Conservation (phyloP, 345 rosid genomes). For the Aegle marmelos region DNA sequence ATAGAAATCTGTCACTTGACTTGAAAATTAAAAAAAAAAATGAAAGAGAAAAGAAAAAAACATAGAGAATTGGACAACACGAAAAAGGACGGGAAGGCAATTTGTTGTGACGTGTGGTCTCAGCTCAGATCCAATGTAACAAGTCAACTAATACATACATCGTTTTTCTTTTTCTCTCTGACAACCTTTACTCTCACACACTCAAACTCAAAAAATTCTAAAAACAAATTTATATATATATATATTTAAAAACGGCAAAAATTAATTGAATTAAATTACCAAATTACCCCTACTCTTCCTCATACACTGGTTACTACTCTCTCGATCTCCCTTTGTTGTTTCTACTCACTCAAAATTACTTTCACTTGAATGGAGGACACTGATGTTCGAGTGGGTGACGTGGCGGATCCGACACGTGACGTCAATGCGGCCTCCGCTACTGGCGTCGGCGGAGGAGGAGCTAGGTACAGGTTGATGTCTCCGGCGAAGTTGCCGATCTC, state of each 20-base stretch:
- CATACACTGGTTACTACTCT: not conserved
- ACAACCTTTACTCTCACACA: not conserved
- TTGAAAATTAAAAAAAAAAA: too few species aligned
- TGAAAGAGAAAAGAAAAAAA: too few species aligned
- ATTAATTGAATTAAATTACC: conserved; percentile 4
- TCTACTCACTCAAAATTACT: not conserved
- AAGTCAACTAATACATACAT: conserved; percentile 28
- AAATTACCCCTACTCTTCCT: not conserved
- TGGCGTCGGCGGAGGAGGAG: conserved; percentile 30
- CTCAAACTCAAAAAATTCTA: not conserved
- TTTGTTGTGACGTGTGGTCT: too few species aligned
- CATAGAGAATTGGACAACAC: not conserved
- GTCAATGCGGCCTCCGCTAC: not conserved
- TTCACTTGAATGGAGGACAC: conserved; percentile 29
- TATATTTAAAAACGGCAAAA: too few species aligned
- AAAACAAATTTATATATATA: not conserved
- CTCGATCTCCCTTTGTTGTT: conserved; percentile 7
- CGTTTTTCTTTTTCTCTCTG: not conserved
- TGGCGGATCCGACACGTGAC: not conserved
- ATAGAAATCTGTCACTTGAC: not conserved
- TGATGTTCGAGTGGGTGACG: conserved; percentile 19
- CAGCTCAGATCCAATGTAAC: conserved; percentile 21
- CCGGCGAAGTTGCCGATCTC: conserved; percentile 99
- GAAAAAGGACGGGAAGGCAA: not conserved
- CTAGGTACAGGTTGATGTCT: conserved; percentile 92